A percentile compares a stretch with the other conserved stretches of the same genome.
phyloP scores from a whole-genome alignment of 352 stramenopile species.

The Phytopythium helicoides region DNA sequence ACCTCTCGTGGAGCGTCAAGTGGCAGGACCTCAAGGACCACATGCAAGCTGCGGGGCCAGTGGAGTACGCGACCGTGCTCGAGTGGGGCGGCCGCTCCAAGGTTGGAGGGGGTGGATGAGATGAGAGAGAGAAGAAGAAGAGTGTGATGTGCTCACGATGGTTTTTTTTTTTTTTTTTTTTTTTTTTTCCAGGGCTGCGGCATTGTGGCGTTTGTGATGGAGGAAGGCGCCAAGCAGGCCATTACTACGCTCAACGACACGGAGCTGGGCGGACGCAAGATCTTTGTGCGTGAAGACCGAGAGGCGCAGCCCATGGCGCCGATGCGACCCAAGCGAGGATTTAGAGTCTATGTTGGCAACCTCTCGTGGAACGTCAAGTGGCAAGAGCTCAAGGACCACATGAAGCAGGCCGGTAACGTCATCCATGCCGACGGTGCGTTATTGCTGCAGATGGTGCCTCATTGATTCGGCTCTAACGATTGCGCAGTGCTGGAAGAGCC shows the following conservation, averaged over 20 bases:
- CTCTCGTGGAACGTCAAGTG: slow-evolving; percentile 92
- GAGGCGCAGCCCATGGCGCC: slow-evolving; percentile 42
- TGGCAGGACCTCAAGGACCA: slow-evolving; percentile 82
- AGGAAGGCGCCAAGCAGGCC: slow-evolving; percentile 78
- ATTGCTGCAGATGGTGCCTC: not conserved
- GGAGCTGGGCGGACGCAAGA: slow-evolving; percentile 89
- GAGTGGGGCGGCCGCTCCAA: slow-evolving; percentile 75
- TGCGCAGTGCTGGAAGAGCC: slow-evolving; percentile 66
- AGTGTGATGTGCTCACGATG: slow-evolving; percentile 5
- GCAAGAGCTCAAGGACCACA: slow-evolving; percentile 96
- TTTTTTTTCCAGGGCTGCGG: slow-evolving; percentile 95
- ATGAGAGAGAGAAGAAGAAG: slow-evolving; percentile 1
- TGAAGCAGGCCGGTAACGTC: slow-evolving; percentile 84
- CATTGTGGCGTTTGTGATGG: slow-evolving; percentile 91
- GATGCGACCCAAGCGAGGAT: slow-evolving; percentile 33
- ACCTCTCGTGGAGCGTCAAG: slow-evolving; percentile 84
- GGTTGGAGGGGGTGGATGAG: slow-evolving; percentile 25
- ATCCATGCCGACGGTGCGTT: slow-evolving; percentile 72
- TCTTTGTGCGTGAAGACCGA: slow-evolving; percentile 94
- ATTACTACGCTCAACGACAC: slow-evolving; percentile 89
- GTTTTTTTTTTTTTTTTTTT: not conserved
- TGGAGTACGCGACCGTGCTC: slow-evolving; percentile 63
- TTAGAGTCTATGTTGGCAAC: slow-evolving; percentile 89
- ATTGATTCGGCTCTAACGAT: not conserved
- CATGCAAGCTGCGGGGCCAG: slow-evolving; percentile 67